phyloP scores from a whole-genome alignment of 371 early-diverging fungal genomes.

The Apophysomyces trapeziformis region DNA sequence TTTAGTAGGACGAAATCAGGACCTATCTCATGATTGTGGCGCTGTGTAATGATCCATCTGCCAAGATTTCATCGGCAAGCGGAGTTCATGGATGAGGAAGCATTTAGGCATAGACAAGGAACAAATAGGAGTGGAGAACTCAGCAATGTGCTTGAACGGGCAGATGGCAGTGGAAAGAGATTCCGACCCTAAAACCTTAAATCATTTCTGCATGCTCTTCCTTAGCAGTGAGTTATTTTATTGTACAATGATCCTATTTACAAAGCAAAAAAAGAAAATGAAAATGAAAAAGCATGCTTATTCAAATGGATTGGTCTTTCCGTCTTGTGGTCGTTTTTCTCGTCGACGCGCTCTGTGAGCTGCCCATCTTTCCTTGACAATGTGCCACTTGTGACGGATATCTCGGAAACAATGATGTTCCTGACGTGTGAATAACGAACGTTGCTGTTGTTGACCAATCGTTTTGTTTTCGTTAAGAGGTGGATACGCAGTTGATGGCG shows the following conservation, averaged over 20 bases:
- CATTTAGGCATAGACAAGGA: not conserved
- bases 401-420: not conserved
- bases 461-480: not conserved
- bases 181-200: not conserved
- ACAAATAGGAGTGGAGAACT: not conserved
- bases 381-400: constrained; percentile 17
- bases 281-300: constrained; percentile 2
- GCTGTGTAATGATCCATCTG: constrained; percentile 1
- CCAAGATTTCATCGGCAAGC: not conserved
- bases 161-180: not conserved
- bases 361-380: constrained; percentile 20
- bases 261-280: not conserved
- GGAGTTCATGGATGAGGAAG: not conserved
- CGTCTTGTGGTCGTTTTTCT: constrained; percentile 46
- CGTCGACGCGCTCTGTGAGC: constrained; percentile 16
- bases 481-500: not conserved
- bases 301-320: constrained; percentile 47
- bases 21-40: constrained; percentile 1
- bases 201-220: not conserved
- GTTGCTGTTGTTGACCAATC: not conserved
- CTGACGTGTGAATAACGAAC: not conserved
- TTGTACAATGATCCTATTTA: constrained; percentile 2
- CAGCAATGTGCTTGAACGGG: not conserved
- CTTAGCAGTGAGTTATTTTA: not conserved
- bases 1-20: not conserved